A percentile compares a stretch with the other conserved stretches of the same genome.
phyloP scores from a whole-genome alignment of 2,329 filamentous ascomycete species.

The Cladosporium halotolerans region DNA sequence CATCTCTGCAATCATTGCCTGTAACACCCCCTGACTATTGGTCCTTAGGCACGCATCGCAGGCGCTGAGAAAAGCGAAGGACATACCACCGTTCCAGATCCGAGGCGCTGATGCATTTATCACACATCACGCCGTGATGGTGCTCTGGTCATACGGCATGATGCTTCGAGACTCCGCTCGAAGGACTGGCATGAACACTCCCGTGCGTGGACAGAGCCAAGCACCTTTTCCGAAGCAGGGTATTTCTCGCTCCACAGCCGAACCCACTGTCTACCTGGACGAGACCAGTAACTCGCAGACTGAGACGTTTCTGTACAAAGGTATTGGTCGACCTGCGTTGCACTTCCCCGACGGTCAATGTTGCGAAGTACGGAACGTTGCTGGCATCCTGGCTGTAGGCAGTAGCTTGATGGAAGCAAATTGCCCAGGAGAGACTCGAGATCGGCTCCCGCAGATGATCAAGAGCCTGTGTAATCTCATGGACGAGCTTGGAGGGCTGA shows the following conservation, averaged over 20 bases:
- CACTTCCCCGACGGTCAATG: conserved; percentile 1
- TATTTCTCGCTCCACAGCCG: too few species aligned
- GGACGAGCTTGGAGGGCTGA: conserved; percentile 17
- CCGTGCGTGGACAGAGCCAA: background rate
- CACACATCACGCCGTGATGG: conserved; percentile 17
- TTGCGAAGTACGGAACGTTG: conserved; percentile 15
- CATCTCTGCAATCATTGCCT: background rate
- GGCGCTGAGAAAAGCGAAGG: conserved; percentile 12
- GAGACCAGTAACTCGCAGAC: conserved; percentile 6
- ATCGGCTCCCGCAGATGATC: conserved; percentile 19
- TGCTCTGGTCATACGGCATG: conserved; percentile 19
- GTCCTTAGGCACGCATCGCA: conserved; percentile 14
- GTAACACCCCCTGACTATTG: background rate
- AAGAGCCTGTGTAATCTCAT: conserved; percentile 19
- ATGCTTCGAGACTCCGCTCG: conserved; percentile 13
- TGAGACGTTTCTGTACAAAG: conserved; percentile 13
- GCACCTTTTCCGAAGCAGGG: too few species aligned
- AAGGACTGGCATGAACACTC: conserved; percentile 10
- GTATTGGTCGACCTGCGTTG: conserved; percentile 15
- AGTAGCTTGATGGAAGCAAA: conserved; percentile 17
- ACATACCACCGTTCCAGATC: conserved; percentile 15
- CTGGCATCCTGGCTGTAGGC: conserved; percentile 16
- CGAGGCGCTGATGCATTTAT: conserved; percentile 16
- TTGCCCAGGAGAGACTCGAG: conserved; percentile 16
- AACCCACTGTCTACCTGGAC: conserved; percentile 12